These are phyloP conservation scores for Nemania bipapillata DNA, from an alignment of 2,329 filamentous ascomycete species.

Conservation along the genomic window DNA sequence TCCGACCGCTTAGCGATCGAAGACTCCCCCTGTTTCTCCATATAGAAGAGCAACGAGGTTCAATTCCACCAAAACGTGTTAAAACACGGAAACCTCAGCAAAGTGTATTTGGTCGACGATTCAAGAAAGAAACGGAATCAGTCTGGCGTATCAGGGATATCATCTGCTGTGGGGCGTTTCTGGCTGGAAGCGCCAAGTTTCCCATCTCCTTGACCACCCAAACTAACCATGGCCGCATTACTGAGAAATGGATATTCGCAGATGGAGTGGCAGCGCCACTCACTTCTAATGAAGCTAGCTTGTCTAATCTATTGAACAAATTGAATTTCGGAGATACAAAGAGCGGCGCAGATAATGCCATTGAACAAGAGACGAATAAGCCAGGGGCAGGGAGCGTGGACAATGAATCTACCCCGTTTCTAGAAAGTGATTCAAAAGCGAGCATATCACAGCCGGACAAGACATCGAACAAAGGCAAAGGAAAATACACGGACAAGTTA, in stretches of 20 bases:
- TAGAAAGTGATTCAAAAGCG: background rate
- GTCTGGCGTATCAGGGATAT: conserved; percentile 62
- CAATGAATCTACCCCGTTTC: background rate
- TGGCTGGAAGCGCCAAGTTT: conserved; percentile 56
- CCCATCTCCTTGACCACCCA: conserved; percentile 52
- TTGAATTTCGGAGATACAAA: conserved; percentile 40
- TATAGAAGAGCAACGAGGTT: conserved; percentile 36
- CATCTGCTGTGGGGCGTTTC: conserved; percentile 60
- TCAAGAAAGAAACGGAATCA: conserved; percentile 53
- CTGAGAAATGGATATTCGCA: conserved; percentile 46
- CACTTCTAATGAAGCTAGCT: conserved; percentile 39
- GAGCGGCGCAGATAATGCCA: conserved; percentile 22
- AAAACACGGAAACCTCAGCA: conserved; percentile 55
- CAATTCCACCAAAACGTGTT: conserved; percentile 51
- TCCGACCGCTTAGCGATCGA: conserved; percentile 45
- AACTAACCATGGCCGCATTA: conserved; percentile 36
- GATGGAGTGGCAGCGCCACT: conserved; percentile 36
- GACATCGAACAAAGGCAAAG: conserved; percentile 36
- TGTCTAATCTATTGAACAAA: conserved; percentile 44
- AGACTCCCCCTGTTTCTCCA: conserved; percentile 48
- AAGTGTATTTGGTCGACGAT: conserved; percentile 49
- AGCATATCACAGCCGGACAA: background rate
- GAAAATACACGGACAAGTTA: conserved; percentile 33
- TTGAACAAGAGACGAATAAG: conserved; percentile 16
- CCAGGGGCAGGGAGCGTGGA: background rate